Conservation (phyloP, 2,329 filamentous ascomycete genomes). For the Cryphonectria radicalis region DNA sequence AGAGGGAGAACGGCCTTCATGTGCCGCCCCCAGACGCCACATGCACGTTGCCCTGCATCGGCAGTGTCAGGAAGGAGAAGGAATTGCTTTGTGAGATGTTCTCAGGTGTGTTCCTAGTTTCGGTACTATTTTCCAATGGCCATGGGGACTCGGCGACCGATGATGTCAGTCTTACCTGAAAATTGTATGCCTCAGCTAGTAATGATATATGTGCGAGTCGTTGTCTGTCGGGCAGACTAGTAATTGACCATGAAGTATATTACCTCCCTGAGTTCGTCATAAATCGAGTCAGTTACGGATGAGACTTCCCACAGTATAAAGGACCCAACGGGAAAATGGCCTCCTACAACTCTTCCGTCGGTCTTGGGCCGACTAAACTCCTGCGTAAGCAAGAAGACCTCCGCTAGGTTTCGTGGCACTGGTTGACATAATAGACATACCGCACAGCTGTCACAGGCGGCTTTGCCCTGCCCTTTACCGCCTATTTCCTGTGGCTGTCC, state of each 20-base stretch:
- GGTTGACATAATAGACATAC: too few relatives aligned
- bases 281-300: neutral
- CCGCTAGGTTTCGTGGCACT: neutral
- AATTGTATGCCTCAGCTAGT: neutral
- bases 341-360: constrained; percentile 10
- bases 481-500: constrained; percentile 39
- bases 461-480: constrained; percentile 39
- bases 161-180: neutral
- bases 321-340: neutral
- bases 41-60: neutral
- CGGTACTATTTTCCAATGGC: neutral
- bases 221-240: neutral
- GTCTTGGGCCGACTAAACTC: neutral
- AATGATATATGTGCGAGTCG: neutral
- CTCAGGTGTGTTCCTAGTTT: neutral
- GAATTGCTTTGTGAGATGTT: neutral
- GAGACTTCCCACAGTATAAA: neutral
- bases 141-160: neutral
- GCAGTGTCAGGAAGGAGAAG: neutral
- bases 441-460: constrained; percentile 37
- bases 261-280: neutral
- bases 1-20: neutral
- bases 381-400: neutral
- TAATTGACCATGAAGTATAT: neutral
- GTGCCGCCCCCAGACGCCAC: neutral